These are phyloP conservation scores for Gilbertella persicaria DNA, from an alignment of 371 early-diverging fungal genomes.

Conservation along the genomic window DNA sequence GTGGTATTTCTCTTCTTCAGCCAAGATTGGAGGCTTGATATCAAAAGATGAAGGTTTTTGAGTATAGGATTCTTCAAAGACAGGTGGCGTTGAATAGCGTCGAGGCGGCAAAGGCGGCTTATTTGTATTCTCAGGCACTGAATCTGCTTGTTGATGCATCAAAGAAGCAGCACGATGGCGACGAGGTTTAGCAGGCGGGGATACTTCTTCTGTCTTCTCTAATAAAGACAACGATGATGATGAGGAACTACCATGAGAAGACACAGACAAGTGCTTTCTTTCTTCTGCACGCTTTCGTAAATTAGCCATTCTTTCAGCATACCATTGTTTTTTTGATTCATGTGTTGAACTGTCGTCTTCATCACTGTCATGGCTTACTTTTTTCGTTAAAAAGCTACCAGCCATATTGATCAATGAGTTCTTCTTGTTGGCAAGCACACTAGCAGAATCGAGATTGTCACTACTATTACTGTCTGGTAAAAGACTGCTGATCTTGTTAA, in stretches of 20 bases:
- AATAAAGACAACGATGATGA: background rate
- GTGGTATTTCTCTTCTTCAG: background rate
- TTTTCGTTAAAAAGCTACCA: slow-evolving; percentile 10
- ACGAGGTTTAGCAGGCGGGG: slow-evolving; percentile 4
- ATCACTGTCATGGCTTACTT: background rate
- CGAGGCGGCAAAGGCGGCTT: slow-evolving; percentile 13
- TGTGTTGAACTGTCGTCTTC: background rate
- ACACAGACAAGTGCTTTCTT: background rate
- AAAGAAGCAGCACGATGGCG: slow-evolving; percentile 6
- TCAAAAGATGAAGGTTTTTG: no score
- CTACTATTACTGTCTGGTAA: slow-evolving; percentile 6
- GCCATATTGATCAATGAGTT: slow-evolving; percentile 8
- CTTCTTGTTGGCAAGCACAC: slow-evolving; percentile 1
- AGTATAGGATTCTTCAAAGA: no score
- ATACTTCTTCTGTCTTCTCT: background rate
- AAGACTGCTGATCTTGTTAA: slow-evolving; percentile 14
- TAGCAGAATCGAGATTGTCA: background rate
- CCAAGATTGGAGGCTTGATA: background rate
- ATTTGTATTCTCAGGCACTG: background rate
- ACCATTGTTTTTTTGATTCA: slow-evolving; percentile 12
- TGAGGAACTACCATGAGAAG: background rate
- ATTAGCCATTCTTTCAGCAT: slow-evolving; percentile 18
- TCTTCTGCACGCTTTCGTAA: slow-evolving; percentile 19
- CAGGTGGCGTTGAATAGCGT: slow-evolving; percentile 12
- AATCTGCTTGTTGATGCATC: background rate